These are phyloP conservation scores for Bipolaris cookei DNA, from an alignment of 2,329 filamentous ascomycete species.

Conservation along the genomic window DNA sequence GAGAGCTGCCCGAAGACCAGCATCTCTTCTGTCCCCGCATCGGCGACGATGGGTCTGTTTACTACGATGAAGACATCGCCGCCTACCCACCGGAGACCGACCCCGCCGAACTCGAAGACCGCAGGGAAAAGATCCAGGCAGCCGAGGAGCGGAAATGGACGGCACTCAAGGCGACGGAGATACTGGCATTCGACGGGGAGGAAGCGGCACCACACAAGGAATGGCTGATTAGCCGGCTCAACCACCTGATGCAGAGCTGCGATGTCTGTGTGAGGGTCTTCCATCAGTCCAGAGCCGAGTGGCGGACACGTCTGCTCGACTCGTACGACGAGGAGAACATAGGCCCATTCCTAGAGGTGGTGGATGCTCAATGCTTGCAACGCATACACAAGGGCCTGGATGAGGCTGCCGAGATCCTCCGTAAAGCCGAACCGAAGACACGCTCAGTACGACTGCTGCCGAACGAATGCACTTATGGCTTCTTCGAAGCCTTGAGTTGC, in stretches of 20 bases:
- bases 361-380: constrained; percentile 55
- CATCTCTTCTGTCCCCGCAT: constrained; percentile 59
- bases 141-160: constrained; percentile 51
- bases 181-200: constrained; percentile 56
- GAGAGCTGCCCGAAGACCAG: constrained; percentile 45
- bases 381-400: constrained; percentile 54
- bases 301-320: constrained; percentile 51
- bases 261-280: constrained; percentile 59
- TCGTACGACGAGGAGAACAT: constrained; percentile 56
- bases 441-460: constrained; percentile 60
- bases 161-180: constrained; percentile 52
- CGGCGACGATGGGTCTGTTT: constrained; percentile 44
- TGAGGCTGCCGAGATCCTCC: constrained; percentile 49
- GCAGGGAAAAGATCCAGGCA: constrained; percentile 44
- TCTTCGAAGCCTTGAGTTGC: constrained; percentile 89
- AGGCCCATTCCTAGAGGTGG: constrained; percentile 50
- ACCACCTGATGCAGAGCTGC: constrained; percentile 53
- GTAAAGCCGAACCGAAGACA: constrained; percentile 56
- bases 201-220: constrained; percentile 54
- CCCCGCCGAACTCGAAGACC: constrained; percentile 32
- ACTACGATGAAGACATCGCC: constrained; percentile 55
- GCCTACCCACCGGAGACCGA: constrained; percentile 40
- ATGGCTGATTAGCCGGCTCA: constrained; percentile 50
- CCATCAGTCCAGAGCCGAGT: constrained; percentile 52
- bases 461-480: constrained; percentile 71